Percentiles rank a stretch among this genome's conserved stretches.
These are phyloP conservation scores for Cucurbita moschata DNA, from an alignment of 306 rosid species.

Conservation along the genomic window DNA sequence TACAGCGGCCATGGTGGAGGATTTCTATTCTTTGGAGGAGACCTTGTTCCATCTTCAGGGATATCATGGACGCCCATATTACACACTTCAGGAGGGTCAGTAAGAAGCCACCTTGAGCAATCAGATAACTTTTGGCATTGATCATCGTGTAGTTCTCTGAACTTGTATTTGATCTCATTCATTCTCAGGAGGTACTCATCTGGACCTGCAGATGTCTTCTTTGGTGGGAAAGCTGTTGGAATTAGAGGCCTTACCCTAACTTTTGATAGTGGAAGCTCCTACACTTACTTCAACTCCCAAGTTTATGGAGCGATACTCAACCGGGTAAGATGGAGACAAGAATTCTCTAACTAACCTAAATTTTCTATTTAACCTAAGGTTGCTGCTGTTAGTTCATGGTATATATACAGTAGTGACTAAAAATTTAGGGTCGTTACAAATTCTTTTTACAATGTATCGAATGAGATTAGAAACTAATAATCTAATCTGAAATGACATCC, in stretches of 20 bases:
- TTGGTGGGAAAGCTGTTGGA: conserved; percentile 35
- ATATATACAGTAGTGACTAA: no score
- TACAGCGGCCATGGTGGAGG: conserved; percentile 55
- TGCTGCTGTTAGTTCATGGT: no score
- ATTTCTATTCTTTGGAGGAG: conserved; percentile 53
- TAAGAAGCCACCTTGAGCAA: not conserved
- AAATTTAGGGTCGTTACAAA: not conserved
- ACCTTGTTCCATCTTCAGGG: conserved; percentile 33
- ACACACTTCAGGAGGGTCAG: conserved; percentile 28
- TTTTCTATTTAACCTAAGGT: no score
- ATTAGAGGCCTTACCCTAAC: conserved; percentile 31
- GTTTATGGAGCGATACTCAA: conserved; percentile 24
- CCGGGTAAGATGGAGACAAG: conserved; percentile 31
- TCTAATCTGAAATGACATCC: conserved; percentile 1
- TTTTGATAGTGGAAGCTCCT: conserved; percentile 85
- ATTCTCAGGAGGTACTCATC: conserved; percentile 41
- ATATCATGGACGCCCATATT: conserved; percentile 43
- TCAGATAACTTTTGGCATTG: not conserved
- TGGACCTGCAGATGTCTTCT: conserved; percentile 58
- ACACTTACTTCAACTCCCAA: conserved; percentile 51
- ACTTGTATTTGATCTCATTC: not conserved
- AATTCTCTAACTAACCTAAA: no score
- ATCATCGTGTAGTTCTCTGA: not conserved
- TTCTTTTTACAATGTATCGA: not conserved
- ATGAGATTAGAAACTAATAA: not conserved